phyloP scores from a whole-genome alignment of 768 basidiomycete species.

The Kwoniella sp. region DNA sequence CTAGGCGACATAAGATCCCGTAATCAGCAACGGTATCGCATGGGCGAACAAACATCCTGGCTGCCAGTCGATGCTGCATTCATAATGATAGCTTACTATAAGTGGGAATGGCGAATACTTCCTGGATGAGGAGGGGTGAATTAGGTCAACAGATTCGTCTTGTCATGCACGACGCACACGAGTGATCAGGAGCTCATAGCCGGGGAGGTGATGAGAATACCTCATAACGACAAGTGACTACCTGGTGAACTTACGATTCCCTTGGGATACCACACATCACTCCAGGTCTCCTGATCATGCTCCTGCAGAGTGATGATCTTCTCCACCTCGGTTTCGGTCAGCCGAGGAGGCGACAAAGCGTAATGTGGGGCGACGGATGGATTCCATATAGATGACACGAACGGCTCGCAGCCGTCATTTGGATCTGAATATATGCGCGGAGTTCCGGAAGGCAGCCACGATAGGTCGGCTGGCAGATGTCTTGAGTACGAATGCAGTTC shows the following conservation, averaged over 20 bases:
- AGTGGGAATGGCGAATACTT: slow-evolving; percentile 15
- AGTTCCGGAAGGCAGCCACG: background rate
- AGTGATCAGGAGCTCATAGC: too few species aligned
- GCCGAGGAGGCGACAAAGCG: slow-evolving; percentile 9
- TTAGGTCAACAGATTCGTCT: too few species aligned
- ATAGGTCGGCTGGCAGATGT: too few species aligned
- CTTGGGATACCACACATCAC: slow-evolving; percentile 7
- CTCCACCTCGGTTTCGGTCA: slow-evolving; percentile 14
- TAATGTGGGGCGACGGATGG: slow-evolving; percentile 11
- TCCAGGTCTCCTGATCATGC: background rate
- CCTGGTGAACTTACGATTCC: slow-evolving; percentile 17
- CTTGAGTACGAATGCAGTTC: too few species aligned
- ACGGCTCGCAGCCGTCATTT: background rate
- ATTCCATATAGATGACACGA: slow-evolving; percentile 10
- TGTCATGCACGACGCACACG: too few species aligned
- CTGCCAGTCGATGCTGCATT: too few species aligned
- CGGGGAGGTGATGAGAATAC: too few species aligned
- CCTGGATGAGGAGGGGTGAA: slow-evolving; percentile 7
- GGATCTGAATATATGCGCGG: slow-evolving; percentile 12
- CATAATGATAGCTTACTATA: slow-evolving; percentile 19
- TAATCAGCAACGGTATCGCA: background rate
- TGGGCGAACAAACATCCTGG: background rate
- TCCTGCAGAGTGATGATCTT: slow-evolving; percentile 17
- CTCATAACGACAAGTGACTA: background rate
- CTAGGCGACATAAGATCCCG: background rate